These are phyloP conservation scores for Rehmannia glutinosa DNA, from an alignment of 257 asterid species.

Conservation along the genomic window DNA sequence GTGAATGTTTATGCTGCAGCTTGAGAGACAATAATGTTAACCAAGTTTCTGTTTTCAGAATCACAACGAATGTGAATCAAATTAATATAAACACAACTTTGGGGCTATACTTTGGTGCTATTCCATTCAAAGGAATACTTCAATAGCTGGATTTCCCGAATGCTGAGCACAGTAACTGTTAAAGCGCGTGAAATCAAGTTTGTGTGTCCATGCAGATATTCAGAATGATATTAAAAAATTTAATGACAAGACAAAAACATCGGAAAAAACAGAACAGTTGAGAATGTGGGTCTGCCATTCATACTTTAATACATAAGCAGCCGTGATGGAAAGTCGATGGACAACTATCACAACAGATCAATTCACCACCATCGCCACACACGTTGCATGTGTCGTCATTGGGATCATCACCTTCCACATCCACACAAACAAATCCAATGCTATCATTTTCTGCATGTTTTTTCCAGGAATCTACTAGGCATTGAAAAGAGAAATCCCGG, in stretches of 20 bases:
- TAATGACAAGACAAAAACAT: conserved; percentile 7
- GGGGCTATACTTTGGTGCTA: not conserved
- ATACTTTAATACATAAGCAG: conserved; percentile 78
- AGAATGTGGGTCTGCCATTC: conserved; percentile 13
- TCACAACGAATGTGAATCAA: not conserved
- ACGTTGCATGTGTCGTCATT: conserved; percentile 90
- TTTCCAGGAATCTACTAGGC: conserved; percentile 75
- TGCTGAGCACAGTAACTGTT: not conserved
- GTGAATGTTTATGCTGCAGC: conserved; percentile 6
- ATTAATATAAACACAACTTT: not conserved
- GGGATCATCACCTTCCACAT: conserved; percentile 79
- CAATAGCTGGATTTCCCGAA: not conserved
- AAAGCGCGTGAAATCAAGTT: not conserved
- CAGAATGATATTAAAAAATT: conserved; percentile 11
- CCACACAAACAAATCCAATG: conserved; percentile 56
- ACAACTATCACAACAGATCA: conserved; percentile 93
- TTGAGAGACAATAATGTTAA: not conserved
- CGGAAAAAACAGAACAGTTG: not conserved
- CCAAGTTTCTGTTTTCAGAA: not conserved
- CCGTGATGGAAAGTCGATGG: conserved; percentile 92
- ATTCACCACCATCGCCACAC: conserved; percentile 95
- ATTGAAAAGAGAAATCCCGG: conserved; percentile 68
- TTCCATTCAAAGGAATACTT: not conserved
- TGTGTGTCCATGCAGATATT: conserved; percentile 16
- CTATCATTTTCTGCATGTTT: conserved; percentile 45